Base-by-base conservation (phyloP, 1,284 basidiomycete species). In the Tilletia walkeri region DNA sequence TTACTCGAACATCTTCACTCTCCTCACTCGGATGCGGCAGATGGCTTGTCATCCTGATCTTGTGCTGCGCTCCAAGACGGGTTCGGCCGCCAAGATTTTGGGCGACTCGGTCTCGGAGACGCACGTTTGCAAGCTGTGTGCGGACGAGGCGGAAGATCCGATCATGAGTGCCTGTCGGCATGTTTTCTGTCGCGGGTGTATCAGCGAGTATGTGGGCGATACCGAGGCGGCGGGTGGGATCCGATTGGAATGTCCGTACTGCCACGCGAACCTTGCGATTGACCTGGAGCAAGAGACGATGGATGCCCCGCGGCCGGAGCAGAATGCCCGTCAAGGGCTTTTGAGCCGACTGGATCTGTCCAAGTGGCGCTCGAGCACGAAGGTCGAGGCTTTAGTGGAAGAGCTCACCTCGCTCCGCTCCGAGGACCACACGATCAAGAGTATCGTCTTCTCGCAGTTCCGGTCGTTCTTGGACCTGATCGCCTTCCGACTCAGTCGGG, bases 341-440 rank as follows among this genome's bases (percentile, higher is more conserved):
- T 88, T 99, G 4, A 92, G 93, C 45, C 89, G 95, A 4, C 87
- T 99, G 20, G 90, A 98, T 81, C 86, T 98, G 56, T 89, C 92
- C 77, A 87, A 90, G 72, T 98, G 94, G 94, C 89, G 93, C 56
- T 96, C 94, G 3, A 95, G 93, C 47, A 92, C 94, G 10, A 99
- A 99, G 87, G 94, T 99, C 67, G 96, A 99, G 83, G 95, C 96
- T 1, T 87, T 99, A 0, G 87, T 99, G 1, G 96, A 99, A 84
- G 95, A 99, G 85, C 86, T 99, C 67, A 90, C 88, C 81, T 92
- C 92, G 82, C 87, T 96, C 56, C 87, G 94, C 34, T 85, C 87
- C 72, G 89, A 95, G 81, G 93, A 98, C 84, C 88, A 90, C 56
- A 96, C 94, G 10, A 94, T 94, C 72, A 99, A 99, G 86, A 94